Conservation (phyloP, 257 asterid genomes). For the Solanum etuberosum region DNA sequence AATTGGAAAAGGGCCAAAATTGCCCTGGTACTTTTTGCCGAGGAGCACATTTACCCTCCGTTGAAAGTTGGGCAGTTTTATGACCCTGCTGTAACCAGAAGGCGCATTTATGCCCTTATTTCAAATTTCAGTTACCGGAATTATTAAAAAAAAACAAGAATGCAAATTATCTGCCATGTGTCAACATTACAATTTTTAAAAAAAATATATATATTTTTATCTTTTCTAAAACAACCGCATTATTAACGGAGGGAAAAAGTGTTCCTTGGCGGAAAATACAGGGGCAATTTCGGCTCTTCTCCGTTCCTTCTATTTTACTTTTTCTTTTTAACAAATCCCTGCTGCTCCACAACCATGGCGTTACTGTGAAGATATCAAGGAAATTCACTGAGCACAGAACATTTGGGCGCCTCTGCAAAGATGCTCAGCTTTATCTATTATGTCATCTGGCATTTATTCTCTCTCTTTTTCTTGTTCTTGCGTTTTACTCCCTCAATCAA, state of each 20-base stretch:
- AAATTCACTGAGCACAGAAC: neutral
- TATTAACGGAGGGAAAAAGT: neutral
- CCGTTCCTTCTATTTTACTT: neutral
- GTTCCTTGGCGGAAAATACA: neutral
- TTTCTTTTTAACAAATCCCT: neutral
- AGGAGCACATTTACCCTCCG: neutral
- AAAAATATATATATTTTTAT: too few species aligned
- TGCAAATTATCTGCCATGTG: neutral
- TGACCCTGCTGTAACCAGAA: neutral
- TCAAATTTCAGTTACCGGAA: neutral
- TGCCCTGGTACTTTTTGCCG: neutral
- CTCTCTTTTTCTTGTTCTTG: neutral
- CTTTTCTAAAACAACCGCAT: neutral
- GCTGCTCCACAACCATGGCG: neutral
- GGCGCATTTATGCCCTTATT: neutral
- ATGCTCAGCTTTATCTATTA: neutral
- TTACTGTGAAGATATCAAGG: neutral
- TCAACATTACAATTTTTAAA: neutral
- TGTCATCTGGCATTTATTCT: neutral
- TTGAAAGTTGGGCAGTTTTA: neutral
- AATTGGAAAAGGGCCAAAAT: neutral
- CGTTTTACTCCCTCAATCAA: neutral
- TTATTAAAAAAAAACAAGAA: too few species aligned
- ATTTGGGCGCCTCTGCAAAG: neutral
- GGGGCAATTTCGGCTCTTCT: neutral